Base-by-base conservation (phyloP, 2,329 filamentous ascomycete species). In the Neonectria sp. region DNA sequence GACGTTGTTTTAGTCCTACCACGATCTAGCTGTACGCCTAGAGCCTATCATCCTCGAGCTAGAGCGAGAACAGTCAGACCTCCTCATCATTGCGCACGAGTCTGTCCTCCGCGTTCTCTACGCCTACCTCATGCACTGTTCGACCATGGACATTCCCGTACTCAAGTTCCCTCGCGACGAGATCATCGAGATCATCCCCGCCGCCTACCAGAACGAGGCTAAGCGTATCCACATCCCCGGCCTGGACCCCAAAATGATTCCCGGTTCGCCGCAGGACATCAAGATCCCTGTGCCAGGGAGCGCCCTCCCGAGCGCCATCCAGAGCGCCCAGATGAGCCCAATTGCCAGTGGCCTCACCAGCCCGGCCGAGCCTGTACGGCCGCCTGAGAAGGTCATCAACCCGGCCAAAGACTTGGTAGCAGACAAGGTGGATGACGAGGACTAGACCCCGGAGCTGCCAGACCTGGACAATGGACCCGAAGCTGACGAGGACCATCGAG, bases 1-100 rank as follows among this genome's bases (percentile, higher is more conserved):
- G 43, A 73, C 60, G 40, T 43, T 17, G 29, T 29, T 21, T 33
- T 74, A 97, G 93, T 98, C 95, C 9, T 99, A 99, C 81, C 96
- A 99, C 79, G 96, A 99, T 78, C 90, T 99, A 49, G 96, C 96
- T n/a, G 96, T 99, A 67, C 93, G 96, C 25, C 90, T 99, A 53
- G 96, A 99, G 79, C 97, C 96, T 46, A 97, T 99, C 76, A 99
- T 99, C 77, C 89, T 99, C 33, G 96, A 99, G 80, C 89, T 99
- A 15, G 96, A 99, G 84, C 92, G 96, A 49, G 96, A 99, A 83
- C 94, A 98, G 75, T 97, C 97, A 72, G 96, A 99, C 79, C 88
- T 99, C n/a, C 88, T 99, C 60, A 98, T 99, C 78, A 98, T 99
- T 73, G 96, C 96, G 1, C 96, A 99, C 80, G 96, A 99, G 81